Evolutionary conservation across 2,329 filamentous ascomycete genomes (phyloP), one percentile per base, ranked within the genome.

Genomic region (Cercospora canescens): DNA sequence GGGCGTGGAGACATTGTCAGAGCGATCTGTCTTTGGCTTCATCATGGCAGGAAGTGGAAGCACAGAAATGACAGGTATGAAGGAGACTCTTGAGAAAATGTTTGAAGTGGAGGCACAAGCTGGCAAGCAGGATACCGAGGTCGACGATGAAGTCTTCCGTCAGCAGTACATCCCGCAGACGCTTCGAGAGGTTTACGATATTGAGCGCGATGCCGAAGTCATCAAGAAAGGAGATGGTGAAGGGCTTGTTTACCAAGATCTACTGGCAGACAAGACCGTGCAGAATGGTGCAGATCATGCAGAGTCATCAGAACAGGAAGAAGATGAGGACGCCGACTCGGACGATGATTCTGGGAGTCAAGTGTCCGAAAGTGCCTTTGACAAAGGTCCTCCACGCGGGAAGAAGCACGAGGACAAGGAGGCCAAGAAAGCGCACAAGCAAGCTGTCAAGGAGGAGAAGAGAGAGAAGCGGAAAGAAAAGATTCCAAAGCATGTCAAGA

Each of bases 81-180:
- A 81, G 2, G 81, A 86, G 21, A 83, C 83, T 1, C 80, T 97
- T 18, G 88, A 93, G 69, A 85, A 85, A 62, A 79, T 97, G 3
- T 91, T 91, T 74, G 83, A 86, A 65, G 81, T 83, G 21, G 83
- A 86, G 34, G 81, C 82, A 0, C 79, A 82, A 12, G 67, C 80
- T 7, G 82, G 79, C 1, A 84, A 86, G 50, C 81, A 74, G 12
- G 69, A 68, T 1, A 85, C 89, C 21, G 90, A 94, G 71, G 88
- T 94, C 9, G 92, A 97, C 73, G 92, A 93, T 64, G 92, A 95
- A 71, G 95, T 98, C 6, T 99, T 97, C 82, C 87, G 94, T 73
- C 91, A 97, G 74, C 93, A 97, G 78, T 99, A 96, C 78, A 98
- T 99, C 60, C 95, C 95, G 0, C 94, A 97, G 79, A 98, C 92